Evolutionary conservation across 208 protist species (phyloP), one percentile per base, ranked within the genome.

Genomic region (Acanthamoeba lenticulata): DNA sequence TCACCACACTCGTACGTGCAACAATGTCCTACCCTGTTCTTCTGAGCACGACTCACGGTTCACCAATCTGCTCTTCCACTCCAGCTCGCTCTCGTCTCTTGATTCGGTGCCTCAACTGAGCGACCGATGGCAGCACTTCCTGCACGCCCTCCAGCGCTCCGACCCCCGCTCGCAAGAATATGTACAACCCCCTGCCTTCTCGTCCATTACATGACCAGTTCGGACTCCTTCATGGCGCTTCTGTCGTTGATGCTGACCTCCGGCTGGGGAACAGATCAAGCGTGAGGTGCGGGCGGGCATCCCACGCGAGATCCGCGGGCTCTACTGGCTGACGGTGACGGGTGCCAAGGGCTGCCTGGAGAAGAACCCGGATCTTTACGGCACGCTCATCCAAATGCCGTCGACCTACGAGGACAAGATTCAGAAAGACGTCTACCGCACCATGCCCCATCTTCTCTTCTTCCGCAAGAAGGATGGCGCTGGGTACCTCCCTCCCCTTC

Each of bases 241-340:
- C 34, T 77, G 15, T 77, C 27, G 9, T n/a, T n/a, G n/a, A n/a
- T n/a, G n/a, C n/a, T n/a, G n/a, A n/a, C n/a, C n/a, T n/a, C 47
- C 47, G 47, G 5, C 47, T 52, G 9, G 5, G 9, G 9, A 21
- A 4, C 79, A 88, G 79, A 60, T 88, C 29, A 52, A 40, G 40
- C 79, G 79, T 15, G 42, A 62, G 79, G 79, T 88, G 79, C 21
- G 79, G 79, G 79, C 47, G 79, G 79, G 79, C 42, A 62, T 88
- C 32, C 79, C 79, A 0, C 6, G 19, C 27, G 79, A 88, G 79
- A 60, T 88, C 38, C 27, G 79, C 29, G 45, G 45, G 9, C 32
- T 60, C 32, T 88, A 88, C 47, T 88, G 79, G 79, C 27, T 38
- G 24, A 88, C 47, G n/a, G 47, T 88, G 45, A 88, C 79, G 4